A percentile compares a stretch with the other conserved stretches of the same genome.
These are phyloP conservation scores for Erysiphe neolycopersici DNA, from an alignment of 2,329 filamentous ascomycete species.

Conservation along the genomic window DNA sequence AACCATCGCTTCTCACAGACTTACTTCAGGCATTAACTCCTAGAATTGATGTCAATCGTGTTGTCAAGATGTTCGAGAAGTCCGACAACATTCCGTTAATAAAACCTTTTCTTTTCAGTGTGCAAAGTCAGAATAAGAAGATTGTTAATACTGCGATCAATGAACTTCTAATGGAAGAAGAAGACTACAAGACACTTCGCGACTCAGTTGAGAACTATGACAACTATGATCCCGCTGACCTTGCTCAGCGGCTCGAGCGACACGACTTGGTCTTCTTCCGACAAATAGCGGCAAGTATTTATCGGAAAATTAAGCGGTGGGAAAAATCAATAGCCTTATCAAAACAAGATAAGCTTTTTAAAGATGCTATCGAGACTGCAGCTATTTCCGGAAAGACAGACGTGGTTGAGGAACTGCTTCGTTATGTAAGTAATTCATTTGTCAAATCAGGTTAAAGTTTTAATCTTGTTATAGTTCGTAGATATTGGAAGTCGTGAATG, in stretches of 20 bases:
- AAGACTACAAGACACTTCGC: slow-evolving; percentile 94
- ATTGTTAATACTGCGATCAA: slow-evolving; percentile 97
- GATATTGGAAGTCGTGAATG: slow-evolving; percentile 97
- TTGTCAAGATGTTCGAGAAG: slow-evolving; percentile 98
- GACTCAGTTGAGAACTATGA: slow-evolving; percentile 98
- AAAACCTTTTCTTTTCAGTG: slow-evolving; percentile 94
- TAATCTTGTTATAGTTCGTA: slow-evolving; percentile 46
- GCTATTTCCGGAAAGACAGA: slow-evolving; percentile 76
- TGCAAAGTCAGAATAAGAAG: slow-evolving; percentile 93
- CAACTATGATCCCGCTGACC: slow-evolving; percentile 89
- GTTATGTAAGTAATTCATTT: slow-evolving; percentile 51
- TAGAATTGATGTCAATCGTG: slow-evolving; percentile 89
- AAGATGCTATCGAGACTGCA: slow-evolving; percentile 94
- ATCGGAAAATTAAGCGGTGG: slow-evolving; percentile 99
- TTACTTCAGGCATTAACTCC: slow-evolving; percentile 75
- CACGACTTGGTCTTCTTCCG: slow-evolving; percentile 98
- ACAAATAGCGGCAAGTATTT: slow-evolving; percentile 93
- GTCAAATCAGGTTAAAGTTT: not conserved
- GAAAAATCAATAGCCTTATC: slow-evolving; percentile 94
- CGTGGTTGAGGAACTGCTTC: slow-evolving; percentile 81
- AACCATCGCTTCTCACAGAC: slow-evolving; percentile 87
- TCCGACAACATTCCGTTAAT: slow-evolving; percentile 95
- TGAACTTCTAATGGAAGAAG: slow-evolving; percentile 89
- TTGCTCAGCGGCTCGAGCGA: slow-evolving; percentile 81
- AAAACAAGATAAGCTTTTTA: slow-evolving; percentile 98